Evolutionary conservation across 2,329 filamentous ascomycete species (phyloP), one percentile per base, ranked within the genome.

Genomic region (Colletotrichum tropicale): DNA sequence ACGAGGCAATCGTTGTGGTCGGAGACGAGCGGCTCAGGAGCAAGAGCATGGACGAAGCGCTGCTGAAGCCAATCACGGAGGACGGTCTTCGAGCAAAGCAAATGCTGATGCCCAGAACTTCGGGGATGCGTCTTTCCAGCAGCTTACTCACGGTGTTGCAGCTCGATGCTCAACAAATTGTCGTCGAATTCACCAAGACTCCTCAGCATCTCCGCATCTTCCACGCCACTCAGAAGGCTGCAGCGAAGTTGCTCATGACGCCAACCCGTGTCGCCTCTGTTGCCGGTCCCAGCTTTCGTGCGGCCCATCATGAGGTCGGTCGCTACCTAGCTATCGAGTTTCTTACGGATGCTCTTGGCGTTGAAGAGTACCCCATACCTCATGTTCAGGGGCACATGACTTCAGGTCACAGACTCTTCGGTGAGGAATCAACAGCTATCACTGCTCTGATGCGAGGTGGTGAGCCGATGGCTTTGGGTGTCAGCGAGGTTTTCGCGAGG

Each of bases 361-460:
- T 91, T 1, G 89, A 93, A 71, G 76, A 85, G 10, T 87, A 85
- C 77, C 4, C 72, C 0, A 90, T 92, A 16, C 71, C 77, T 0
- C 89, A 93, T 75, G 90, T 93, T 0, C 88, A 91, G 75, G 88
- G 87, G 5, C 75, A 86, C 36, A 8, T 76, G 2, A 87, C 84
- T 0, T 80, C 30, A 0, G 91, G 91, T 0, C 84, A 89, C 78
- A 86, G 83, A 9, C 83, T 93, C 0, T 84, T 93, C 60, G 89
- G 82, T 76, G 85, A 91, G 5, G 16, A n/a, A 15, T 21, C 8
- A 5, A 65, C 56, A 1, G 26, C n/a, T 3, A 92, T 94, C 62
- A 82, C 93, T 1, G 85, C 91, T 0, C 76, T 93, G n/a, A 93
- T 93, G 91, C 89, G 91, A 10, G 91, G 89, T 3, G 91, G 91